Evolutionary conservation across 2,329 filamentous ascomycete genomes (phyloP), one percentile per base, ranked within the genome.

Genomic region (Cladophialophora exuberans): DNA sequence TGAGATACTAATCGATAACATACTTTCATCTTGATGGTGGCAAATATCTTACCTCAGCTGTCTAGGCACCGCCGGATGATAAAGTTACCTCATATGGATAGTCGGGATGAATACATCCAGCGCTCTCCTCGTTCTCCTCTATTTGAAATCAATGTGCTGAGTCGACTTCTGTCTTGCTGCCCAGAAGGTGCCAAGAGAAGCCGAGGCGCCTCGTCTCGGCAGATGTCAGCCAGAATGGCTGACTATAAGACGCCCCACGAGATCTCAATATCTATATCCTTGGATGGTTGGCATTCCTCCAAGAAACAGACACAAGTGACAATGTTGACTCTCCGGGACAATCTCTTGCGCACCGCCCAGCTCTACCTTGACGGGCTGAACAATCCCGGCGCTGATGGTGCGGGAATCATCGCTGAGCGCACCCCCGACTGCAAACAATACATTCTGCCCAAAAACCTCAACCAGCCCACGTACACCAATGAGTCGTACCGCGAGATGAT

Each of bases 31-130:
- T 67, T 70, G 13, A 55, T 67, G 23, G 75, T 77, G 54, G 72
- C 75, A 1, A 73, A 72, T 44, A 60, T 72, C 3, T 56, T 79
- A 6, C 75, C 77, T 1, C 69, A 72, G 46, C 63, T 79, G 23
- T 79, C 79, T 35, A 78, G 78, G 67, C 71, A 0, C 67, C 81
- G 6, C 66, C 80, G 0, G 70, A 72, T 1, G 73, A 73, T 42
- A 68, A 2, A 76, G 71, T 39, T 79, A 79, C 36, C 70, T 70
- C 39, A 57, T 71, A 49, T 69, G 72, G 28, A 60, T 68, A 2
- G 61, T 72, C 15, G 69, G 70, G n/a, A 69, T 72, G 65, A 50
- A 33, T 0, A 60, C 65, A 1, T 57, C 52, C 6, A 55, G 62
- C 20, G 68, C 67, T 35, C 61, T 80, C 11, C 64, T 80, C 11